Percentiles rank a stretch among this genome's conserved stretches.
These are phyloP conservation scores for Metroxylon sagu DNA, from an alignment of 176 grass and related monocot genomes.

Conservation along the genomic window DNA sequence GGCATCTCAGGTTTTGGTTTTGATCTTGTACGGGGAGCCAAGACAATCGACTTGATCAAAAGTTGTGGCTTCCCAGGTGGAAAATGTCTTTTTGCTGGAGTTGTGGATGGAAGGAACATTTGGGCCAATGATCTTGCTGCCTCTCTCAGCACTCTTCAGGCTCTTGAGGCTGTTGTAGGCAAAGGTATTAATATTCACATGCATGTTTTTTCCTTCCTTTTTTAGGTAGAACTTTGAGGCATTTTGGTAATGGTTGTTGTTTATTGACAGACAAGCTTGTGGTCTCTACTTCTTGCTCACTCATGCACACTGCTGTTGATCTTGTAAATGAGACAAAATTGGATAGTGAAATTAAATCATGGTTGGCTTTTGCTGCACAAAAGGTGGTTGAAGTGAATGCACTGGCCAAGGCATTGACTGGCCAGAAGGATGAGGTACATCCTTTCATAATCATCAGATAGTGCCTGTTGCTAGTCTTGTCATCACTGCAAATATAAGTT, in stretches of 20 bases:
- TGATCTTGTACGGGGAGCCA: slow-evolving; percentile 74
- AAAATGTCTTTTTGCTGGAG: slow-evolving; percentile 86
- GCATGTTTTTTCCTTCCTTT: slow-evolving; percentile 2
- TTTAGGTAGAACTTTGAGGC: background rate
- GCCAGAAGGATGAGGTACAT: slow-evolving; percentile 65
- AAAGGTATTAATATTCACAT: slow-evolving; percentile 47
- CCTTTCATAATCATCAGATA: background rate
- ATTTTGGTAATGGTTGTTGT: background rate
- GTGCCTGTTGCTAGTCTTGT: no score
- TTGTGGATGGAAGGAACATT: slow-evolving; percentile 91
- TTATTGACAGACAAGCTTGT: slow-evolving; percentile 65
- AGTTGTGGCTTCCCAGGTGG: slow-evolving; percentile 52
- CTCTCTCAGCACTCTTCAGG: slow-evolving; percentile 63
- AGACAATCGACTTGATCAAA: slow-evolving; percentile 78
- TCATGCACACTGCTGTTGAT: slow-evolving; percentile 97
- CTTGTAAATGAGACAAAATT: slow-evolving; percentile 91
- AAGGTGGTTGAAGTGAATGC: slow-evolving; percentile 97
- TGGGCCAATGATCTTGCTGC: slow-evolving; percentile 85
- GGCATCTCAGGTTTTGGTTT: slow-evolving; percentile 70
- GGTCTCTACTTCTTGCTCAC: slow-evolving; percentile 88
- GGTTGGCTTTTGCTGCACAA: slow-evolving; percentile 95
- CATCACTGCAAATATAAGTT: no score
- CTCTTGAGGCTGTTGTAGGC: slow-evolving; percentile 64
- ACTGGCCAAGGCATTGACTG: slow-evolving; percentile 78
- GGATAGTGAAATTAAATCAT: slow-evolving; percentile 90